Percentiles rank a stretch among this genome's conserved stretches.
These are phyloP conservation scores for Saccharomyces hybrid DNA, from an alignment of 1,139 yeast species.

Conservation along the genomic window DNA sequence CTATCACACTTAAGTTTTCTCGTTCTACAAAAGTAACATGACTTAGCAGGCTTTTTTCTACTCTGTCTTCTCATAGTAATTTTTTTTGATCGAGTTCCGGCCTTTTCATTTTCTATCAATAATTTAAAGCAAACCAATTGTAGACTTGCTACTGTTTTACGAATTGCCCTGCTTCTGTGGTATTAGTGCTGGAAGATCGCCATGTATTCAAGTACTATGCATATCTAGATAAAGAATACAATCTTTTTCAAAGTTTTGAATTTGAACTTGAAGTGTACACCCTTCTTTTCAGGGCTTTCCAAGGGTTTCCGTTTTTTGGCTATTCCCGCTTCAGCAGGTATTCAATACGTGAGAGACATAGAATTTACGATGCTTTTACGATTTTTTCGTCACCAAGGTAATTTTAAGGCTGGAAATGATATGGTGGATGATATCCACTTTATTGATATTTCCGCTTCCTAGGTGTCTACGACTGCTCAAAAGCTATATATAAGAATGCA, in stretches of 20 bases:
- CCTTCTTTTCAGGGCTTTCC: not conserved
- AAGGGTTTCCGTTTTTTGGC: not conserved
- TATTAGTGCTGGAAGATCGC: not conserved
- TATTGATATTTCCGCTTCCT: not conserved
- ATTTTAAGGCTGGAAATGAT: not conserved
- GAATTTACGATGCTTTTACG: not conserved
- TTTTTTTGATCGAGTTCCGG: not conserved
- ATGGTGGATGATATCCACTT: not conserved
- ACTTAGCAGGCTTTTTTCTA: conserved; percentile 5
- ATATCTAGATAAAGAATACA: not conserved
- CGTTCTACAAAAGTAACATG: conserved; percentile 4
- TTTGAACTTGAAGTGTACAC: not conserved
- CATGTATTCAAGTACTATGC: not conserved
- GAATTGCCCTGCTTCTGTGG: not conserved
- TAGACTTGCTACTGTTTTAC: too few relatives aligned
- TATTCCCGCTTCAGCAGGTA: not conserved
- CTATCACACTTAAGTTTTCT: conserved; percentile 6
- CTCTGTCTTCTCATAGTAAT: not conserved
- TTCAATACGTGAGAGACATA: not conserved
- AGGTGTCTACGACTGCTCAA: not conserved
- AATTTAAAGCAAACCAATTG: not conserved
- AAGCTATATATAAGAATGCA: not conserved
- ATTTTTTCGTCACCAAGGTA: not conserved
- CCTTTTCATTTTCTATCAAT: not conserved
- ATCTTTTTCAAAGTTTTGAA: too few relatives aligned